A percentile compares a stretch with the other conserved stretches of the same genome.
phyloP scores from a whole-genome alignment of 148 eudicot genomes.

The Spergularia bocconei region DNA sequence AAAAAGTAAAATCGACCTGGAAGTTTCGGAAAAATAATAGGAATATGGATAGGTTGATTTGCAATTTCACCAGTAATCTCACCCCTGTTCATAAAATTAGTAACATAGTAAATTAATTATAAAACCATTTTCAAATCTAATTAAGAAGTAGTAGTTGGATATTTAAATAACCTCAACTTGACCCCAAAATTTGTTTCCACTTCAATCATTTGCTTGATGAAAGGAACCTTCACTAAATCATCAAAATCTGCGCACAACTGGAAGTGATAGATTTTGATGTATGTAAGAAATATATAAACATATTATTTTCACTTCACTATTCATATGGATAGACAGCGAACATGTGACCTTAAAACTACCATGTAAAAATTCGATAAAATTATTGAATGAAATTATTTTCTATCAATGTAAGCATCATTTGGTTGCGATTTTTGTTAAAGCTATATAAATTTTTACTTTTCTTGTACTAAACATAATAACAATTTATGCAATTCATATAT shows the following conservation, averaged over 20 bases:
- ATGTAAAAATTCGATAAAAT: too few species aligned
- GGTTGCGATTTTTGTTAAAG: too few species aligned
- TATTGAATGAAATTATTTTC: too few species aligned
- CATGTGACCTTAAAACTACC: too few species aligned
- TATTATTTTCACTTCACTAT: too few species aligned
- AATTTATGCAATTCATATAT: not conserved
- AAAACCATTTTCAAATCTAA: too few species aligned
- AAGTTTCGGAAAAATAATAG: slow-evolving; percentile 53
- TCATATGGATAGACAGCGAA: too few species aligned
- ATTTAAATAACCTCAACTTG: slow-evolving; percentile 41
- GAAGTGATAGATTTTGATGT: not conserved
- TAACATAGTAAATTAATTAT: not conserved
- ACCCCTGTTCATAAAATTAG: slow-evolving; percentile 26
- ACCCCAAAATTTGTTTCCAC: slow-evolving; percentile 30
- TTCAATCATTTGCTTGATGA: slow-evolving; percentile 33
- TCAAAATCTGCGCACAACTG: slow-evolving; percentile 49
- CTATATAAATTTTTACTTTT: too few species aligned
- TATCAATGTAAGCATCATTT: too few species aligned
- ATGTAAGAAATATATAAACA: not conserved
- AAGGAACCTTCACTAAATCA: slow-evolving; percentile 53
- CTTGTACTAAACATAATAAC: too few species aligned
- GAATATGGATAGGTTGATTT: slow-evolving; percentile 50
- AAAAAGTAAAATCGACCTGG: slow-evolving; percentile 71
- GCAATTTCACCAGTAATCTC: slow-evolving; percentile 48
- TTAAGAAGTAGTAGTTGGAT: too few species aligned